These are phyloP conservation scores for Bimuria novae-zelandiae DNA, from an alignment of 2,329 filamentous ascomycete genomes.

Conservation along the genomic window DNA sequence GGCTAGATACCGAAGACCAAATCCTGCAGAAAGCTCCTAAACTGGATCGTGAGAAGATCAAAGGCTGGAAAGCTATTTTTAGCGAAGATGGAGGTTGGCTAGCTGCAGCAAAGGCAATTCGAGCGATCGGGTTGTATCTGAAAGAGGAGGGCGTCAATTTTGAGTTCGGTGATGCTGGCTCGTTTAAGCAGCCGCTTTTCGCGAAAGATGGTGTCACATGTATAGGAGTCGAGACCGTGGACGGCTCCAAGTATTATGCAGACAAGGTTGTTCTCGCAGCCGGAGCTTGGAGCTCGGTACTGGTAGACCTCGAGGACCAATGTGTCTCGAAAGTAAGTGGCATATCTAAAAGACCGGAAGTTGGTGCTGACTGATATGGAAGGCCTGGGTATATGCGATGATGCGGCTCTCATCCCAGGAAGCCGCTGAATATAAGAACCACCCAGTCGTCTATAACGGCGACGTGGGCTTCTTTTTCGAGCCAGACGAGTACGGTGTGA, in stretches of 20 bases:
- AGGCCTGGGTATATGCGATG: conserved; percentile 60
- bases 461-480: conserved; percentile 58
- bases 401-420: conserved; percentile 57
- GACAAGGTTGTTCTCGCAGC: conserved; percentile 53
- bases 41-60: conserved; percentile 47
- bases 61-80: conserved; percentile 55
- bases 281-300: conserved; percentile 36
- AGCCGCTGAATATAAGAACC: conserved; percentile 52
- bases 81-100: conserved; percentile 54
- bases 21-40: conserved; percentile 50
- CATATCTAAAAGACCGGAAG: conserved; percentile 47
- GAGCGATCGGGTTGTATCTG: conserved; percentile 50
- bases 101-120: conserved; percentile 54
- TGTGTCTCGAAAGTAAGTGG: conserved; percentile 59
- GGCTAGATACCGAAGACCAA: conserved; percentile 52
- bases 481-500: conserved; percentile 51
- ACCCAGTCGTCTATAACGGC: conserved; percentile 61
- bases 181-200: conserved; percentile 52
- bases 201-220: conserved; percentile 43
- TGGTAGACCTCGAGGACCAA: conserved; percentile 38
- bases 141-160: conserved; percentile 49
- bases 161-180: conserved; percentile 50
- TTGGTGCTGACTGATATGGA: conserved; percentile 44
- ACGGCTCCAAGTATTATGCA: conserved; percentile 50
- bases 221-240: conserved; percentile 48